These are phyloP conservation scores for Reticulascus tulasneorum DNA, from an alignment of 2,329 filamentous ascomycete genomes.

Conservation along the genomic window DNA sequence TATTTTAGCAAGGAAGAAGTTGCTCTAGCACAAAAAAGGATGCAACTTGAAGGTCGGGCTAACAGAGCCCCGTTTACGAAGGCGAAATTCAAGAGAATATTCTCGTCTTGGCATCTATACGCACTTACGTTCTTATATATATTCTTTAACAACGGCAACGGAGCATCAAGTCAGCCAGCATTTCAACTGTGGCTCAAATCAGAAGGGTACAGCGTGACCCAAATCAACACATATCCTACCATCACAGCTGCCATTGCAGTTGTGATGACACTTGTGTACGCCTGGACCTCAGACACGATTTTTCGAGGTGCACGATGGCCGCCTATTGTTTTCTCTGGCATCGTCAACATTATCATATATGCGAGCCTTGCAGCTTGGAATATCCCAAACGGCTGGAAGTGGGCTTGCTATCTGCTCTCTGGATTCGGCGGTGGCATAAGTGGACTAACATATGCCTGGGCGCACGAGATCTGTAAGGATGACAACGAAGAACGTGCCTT, in stretches of 20 bases:
- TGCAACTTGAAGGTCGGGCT: slow-evolving; percentile 41
- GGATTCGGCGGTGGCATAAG: slow-evolving; percentile 47
- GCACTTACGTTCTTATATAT: slow-evolving; percentile 55
- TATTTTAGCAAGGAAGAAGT: slow-evolving; percentile 31
- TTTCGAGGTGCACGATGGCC: slow-evolving; percentile 60
- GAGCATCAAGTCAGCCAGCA: slow-evolving; percentile 45
- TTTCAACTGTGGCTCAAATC: slow-evolving; percentile 49
- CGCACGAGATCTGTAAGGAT: slow-evolving; percentile 44
- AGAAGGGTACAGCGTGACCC: slow-evolving; percentile 34
- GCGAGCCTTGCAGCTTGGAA: slow-evolving; percentile 37
- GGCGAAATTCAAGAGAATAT: slow-evolving; percentile 55
- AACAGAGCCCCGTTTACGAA: slow-evolving; percentile 33
- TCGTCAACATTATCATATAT: slow-evolving; percentile 36
- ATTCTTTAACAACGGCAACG: slow-evolving; percentile 58
- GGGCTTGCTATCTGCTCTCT: slow-evolving; percentile 54
- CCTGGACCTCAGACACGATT: slow-evolving; percentile 61
- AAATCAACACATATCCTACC: slow-evolving; percentile 54
- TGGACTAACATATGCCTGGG: slow-evolving; percentile 44
- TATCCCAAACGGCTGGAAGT: slow-evolving; percentile 53
- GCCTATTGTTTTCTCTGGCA: slow-evolving; percentile 53
- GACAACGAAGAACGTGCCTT: slow-evolving; percentile 63
- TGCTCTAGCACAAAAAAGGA: slow-evolving; percentile 32
- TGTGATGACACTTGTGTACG: slow-evolving; percentile 57
- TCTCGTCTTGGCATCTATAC: slow-evolving; percentile 63
- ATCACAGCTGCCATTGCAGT: slow-evolving; percentile 52